phyloP scores from a whole-genome alignment of 176 grass and related monocot genomes.

The Bonia amplexicaulis region DNA sequence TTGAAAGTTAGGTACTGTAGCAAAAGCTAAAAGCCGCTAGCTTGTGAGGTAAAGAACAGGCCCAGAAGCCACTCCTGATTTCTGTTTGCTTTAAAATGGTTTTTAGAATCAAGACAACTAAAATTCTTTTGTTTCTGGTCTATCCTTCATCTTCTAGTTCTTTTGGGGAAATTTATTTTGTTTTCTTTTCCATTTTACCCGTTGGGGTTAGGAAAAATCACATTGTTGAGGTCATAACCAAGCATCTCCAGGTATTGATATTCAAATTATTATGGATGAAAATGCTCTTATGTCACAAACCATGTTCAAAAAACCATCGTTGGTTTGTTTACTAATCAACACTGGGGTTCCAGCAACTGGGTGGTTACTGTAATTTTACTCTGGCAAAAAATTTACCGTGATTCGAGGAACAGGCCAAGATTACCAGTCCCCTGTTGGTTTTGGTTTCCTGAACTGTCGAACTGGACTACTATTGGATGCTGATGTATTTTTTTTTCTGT shows the following conservation, averaged over 20 bases:
- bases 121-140: neutral
- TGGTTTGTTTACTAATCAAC: neutral
- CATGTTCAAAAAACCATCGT: neutral
- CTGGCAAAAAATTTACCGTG: neutral
- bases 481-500: neutral
- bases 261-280: neutral
- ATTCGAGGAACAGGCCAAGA: neutral
- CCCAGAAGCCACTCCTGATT: neutral
- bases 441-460: neutral
- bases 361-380: neutral
- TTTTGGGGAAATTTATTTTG: neutral
- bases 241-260: neutral
- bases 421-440: neutral
- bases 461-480: neutral
- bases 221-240: neutral
- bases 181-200: neutral
- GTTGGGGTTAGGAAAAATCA: neutral
- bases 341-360: neutral
- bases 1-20: no score
- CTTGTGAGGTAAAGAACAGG: no score
- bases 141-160: neutral
- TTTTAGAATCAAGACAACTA: neutral
- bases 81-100: neutral
- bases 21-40: no score
- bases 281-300: neutral